A percentile compares a stretch with the other conserved stretches of the same genome.
Evolutionary conservation across 78 protist genomes (phyloP).

Genomic region (Tieghemostelium lacteum): DNA sequence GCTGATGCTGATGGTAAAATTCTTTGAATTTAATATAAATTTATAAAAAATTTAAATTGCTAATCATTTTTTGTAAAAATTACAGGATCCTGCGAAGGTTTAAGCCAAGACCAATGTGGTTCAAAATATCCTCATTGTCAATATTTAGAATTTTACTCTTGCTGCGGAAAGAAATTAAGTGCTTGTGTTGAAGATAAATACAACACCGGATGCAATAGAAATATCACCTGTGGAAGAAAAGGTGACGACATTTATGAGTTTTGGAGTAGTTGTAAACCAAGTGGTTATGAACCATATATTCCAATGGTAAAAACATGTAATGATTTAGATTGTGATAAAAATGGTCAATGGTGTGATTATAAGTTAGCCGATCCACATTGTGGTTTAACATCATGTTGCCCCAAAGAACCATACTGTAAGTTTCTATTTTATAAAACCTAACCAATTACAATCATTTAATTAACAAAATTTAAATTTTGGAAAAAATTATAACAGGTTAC

Average conservation of each 20-base stretch:
- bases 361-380: constrained; percentile 14
- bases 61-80: background rate
- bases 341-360: constrained; percentile 20
- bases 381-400: constrained; percentile 56
- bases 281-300: background rate
- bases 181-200: constrained; percentile 9
- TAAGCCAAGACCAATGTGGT: constrained; percentile 11
- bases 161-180: constrained; percentile 6
- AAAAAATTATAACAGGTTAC: no score
- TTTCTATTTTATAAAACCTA: background rate
- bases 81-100: constrained; percentile 4
- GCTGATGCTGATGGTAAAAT: background rate
- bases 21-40: no score
- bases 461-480: background rate
- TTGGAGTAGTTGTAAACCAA: constrained; percentile 51
- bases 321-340: background rate
- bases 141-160: background rate
- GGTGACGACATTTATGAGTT: constrained; percentile 3
- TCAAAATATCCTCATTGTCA: constrained; percentile 18
- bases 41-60: no score
- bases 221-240: constrained; percentile 10
- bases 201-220: background rate
- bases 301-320: constrained; percentile 49
- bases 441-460: background rate
- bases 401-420: constrained; percentile 19